Evolutionary conservation across 768 basidiomycete genomes (phyloP), one percentile per base, ranked within the genome.

Genomic region (Psilocybe cyanescens): DNA sequence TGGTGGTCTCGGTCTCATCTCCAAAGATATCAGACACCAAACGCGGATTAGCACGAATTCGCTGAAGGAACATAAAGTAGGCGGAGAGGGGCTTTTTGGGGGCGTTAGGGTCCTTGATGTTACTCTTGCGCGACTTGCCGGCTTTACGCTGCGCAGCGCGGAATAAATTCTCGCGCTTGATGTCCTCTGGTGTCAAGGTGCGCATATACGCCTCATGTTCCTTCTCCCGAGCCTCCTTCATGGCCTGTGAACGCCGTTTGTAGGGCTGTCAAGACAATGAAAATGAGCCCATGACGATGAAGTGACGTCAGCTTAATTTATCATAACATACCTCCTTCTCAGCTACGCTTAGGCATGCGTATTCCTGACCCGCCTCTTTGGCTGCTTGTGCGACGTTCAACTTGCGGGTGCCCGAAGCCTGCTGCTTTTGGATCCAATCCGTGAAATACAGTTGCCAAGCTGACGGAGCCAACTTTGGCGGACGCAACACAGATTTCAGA

Each of bases 401-500:
- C 77, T 97, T 97, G 68, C 92, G 83, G 45, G 84, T 86, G 61
- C 87, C 90, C 24, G 86, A 83, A 61, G 88, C 87, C 75, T 93
- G 91, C 72, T 92, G 90, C 69, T 86, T 84, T 73, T 94, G 91
- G 65, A 97, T 95, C 87, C 92, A 95, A 72, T 97, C 94, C 24
- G 94, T 94, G 73, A 97, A 97, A 76, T 94, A 97, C 47, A 97
- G 83, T 75, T 97, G 95, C 95, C 95, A 97, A 57, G 95, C 93
- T 3, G 94, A 95, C 3, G 92, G 94, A 5, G 95, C 93, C 68
- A 95, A 83, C 78, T 95, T 95, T 51, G 95, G 95, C 17, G 92
- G 94, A 46, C 89, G 88, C 60, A 97, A 80, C 9, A 86, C 76
- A 44, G 95, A 95, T 76, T 91, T 95, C 58, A 85, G 77, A 39